A percentile compares a stretch with the other conserved stretches of the same genome.
These are phyloP conservation scores for Breynia disticha DNA, from an alignment of 441 rosid genomes.

Conservation along the genomic window DNA sequence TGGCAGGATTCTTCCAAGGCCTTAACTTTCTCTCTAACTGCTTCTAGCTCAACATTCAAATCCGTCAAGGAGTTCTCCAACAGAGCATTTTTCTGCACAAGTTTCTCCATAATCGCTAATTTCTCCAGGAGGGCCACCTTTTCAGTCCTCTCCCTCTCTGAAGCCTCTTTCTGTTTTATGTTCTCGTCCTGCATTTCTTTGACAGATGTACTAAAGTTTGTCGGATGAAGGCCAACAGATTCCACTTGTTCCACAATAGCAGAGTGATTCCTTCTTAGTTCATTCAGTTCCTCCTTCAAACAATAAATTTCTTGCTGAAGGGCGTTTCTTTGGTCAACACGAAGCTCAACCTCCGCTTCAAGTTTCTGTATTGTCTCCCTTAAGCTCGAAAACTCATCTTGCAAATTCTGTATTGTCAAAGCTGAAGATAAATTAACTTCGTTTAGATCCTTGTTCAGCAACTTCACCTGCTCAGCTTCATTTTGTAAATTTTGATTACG, in stretches of 20 bases:
- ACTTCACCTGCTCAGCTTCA: conserved; percentile 51
- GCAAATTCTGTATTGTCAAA: conserved; percentile 55
- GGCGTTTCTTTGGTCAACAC: conserved; percentile 80
- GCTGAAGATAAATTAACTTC: conserved; percentile 67
- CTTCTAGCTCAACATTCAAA: conserved; percentile 73
- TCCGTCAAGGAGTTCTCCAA: conserved; percentile 78
- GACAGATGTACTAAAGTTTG: conserved; percentile 49
- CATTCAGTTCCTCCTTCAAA: conserved; percentile 82
- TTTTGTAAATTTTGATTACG: conserved; percentile 43
- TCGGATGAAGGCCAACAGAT: conserved; percentile 52
- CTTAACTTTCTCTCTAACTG: conserved; percentile 52
- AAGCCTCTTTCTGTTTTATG: conserved; percentile 37
- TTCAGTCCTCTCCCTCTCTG: conserved; percentile 45
- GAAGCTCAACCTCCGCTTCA: conserved; percentile 76
- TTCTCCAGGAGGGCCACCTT: conserved; percentile 56
- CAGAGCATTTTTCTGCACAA: conserved; percentile 62
- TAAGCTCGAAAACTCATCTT: conserved; percentile 55
- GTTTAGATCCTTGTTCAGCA: conserved; percentile 47
- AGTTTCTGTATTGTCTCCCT: conserved; percentile 66
- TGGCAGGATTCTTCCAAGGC: conserved; percentile 53
- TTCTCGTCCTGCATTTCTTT: conserved; percentile 61
- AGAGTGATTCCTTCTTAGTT: conserved; percentile 51
- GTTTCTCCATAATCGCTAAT: conserved; percentile 66
- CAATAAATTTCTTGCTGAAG: conserved; percentile 95
- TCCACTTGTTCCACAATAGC: conserved; percentile 60